Base-by-base conservation (phyloP, 2,329 filamentous ascomycete genomes). In the Daldinia sp. region DNA sequence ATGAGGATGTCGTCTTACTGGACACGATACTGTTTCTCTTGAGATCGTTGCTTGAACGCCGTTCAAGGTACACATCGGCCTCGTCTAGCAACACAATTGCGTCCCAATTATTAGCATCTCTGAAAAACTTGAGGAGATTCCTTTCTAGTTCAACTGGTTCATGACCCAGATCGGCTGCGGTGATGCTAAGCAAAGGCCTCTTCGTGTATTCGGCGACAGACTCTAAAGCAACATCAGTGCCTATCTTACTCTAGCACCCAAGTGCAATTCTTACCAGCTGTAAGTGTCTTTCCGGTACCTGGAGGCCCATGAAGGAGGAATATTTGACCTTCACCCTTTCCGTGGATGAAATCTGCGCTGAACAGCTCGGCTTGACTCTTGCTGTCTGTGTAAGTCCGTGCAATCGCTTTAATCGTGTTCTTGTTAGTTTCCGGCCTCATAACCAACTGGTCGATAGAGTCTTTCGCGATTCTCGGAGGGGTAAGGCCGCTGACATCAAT, bases 1-100 rank as follows among this genome's bases (percentile, higher is more conserved):
- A n/a, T 10, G 20, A 30, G 5, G 18, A n/a, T 12, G 3, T 12
- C 26, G 18, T 9, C 59, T 54, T 55, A 62, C 59, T 46, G 6
- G 79, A 75, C 1, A 80, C 76, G 0, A 81, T 68, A 48, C 72
- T 78, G 63, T 73, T 73, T 4, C 70, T 69, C 10, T 13, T 26
- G 0, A 73, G 58, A 44, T 81, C 77, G 0, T 69, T 58, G 2
- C 69, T 69, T 5, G 70, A 61, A 3, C 80, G 74, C 1, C 74
- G 73, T 65, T 81, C 78, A 10, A 82, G 72, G 63, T 77, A 81
- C 1, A 81, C 73, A 67, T 81, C 79, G 7, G 78, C 79, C 68
- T 81, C 78, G 37, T 81, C 79, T 1, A 81, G 67, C 0, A 81
- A 69, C 0, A 81, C 59, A 13, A 77, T 60, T 1, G 76, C 76